Evolutionary conservation across 1,139 yeast species (phyloP).

Genomic region (Protomyces gravidus): DNA sequence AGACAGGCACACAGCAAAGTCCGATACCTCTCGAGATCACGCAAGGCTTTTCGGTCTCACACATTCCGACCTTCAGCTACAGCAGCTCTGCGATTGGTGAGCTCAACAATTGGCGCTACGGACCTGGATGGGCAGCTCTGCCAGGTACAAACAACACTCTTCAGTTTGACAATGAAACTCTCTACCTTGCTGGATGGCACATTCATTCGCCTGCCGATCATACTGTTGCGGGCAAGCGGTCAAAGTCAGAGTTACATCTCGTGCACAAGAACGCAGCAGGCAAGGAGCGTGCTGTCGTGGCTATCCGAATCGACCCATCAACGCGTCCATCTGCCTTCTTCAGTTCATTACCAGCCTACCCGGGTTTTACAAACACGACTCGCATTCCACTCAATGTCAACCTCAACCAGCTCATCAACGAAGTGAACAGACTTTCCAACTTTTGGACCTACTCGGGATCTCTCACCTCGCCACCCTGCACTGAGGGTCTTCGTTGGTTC

Average conservation of each 20-base stretch:
- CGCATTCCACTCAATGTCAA: not conserved
- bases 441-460: not conserved
- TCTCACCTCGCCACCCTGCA: not conserved
- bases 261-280: not conserved
- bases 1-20: not conserved
- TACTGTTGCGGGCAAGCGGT: not conserved
- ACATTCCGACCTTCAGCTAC: not conserved
- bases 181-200: slow-evolving; percentile 2
- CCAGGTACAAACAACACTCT: not conserved
- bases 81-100: not conserved
- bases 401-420: not conserved
- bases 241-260: not conserved
- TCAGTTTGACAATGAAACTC: not conserved
- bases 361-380: not conserved
- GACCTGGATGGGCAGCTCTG: not conserved
- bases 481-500: not conserved
- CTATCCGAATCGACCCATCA: not conserved
- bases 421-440: not conserved
- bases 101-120: not conserved
- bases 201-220: not conserved
- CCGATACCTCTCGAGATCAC: not conserved
- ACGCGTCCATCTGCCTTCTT: not conserved
- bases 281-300: not conserved
- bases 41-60: not conserved
- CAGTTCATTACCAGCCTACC: not conserved